phyloP scores from a whole-genome alignment of 129 eudicot genomes.

The Flaveria robusta region DNA sequence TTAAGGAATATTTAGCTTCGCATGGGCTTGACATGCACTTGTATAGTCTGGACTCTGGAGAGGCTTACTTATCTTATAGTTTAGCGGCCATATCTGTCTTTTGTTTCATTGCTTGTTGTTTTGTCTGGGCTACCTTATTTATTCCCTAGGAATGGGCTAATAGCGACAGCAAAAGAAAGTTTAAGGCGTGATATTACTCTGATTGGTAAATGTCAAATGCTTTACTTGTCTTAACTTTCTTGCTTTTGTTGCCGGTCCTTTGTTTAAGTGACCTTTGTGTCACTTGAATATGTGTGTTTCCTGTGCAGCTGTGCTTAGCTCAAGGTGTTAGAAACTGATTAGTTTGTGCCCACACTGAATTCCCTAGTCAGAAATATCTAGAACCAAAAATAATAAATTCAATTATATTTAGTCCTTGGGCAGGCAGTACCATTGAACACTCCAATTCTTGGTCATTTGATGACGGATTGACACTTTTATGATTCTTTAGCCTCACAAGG shows the following conservation, averaged over 20 bases:
- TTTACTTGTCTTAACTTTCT: background rate
- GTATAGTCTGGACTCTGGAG: too few species aligned
- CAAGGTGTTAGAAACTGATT: background rate
- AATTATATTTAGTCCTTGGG: background rate
- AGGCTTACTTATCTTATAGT: too few species aligned
- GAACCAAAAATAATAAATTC: background rate
- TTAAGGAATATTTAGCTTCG: too few species aligned
- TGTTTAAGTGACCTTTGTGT: background rate
- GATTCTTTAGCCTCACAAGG: too few species aligned
- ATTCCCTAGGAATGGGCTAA: too few species aligned
- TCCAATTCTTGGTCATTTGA: background rate
- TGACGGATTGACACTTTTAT: too few species aligned
- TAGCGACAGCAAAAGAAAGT: too few species aligned
- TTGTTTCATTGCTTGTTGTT: too few species aligned
- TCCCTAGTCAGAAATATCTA: constrained; percentile 2
- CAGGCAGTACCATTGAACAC: background rate
- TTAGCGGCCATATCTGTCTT: too few species aligned
- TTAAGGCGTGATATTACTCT: background rate
- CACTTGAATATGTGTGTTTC: background rate
- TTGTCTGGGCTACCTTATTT: too few species aligned
- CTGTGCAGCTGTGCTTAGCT: background rate
- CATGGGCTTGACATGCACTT: too few species aligned
- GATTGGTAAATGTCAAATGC: background rate
- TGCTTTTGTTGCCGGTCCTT: background rate
- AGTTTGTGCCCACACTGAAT: background rate